A percentile compares a stretch with the other conserved stretches of the same genome.
Conservation (phyloP, 2,329 filamentous ascomycete genomes). For the Trichoderma sp. region DNA sequence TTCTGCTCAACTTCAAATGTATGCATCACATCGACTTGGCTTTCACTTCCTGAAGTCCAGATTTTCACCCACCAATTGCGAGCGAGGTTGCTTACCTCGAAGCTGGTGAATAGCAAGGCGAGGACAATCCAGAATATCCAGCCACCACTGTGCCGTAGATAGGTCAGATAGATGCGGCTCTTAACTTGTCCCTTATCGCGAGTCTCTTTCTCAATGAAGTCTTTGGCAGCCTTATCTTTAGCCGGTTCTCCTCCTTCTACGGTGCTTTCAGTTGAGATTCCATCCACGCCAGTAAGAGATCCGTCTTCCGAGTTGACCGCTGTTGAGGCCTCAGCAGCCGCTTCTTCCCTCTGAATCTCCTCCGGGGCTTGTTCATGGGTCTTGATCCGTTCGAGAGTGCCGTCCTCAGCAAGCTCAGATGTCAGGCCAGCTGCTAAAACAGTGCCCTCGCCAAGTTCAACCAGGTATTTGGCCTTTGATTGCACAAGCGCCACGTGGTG, state of each 20-base stretch:
- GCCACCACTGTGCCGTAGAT: constrained; percentile 66
- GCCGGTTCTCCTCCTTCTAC: constrained; percentile 47
- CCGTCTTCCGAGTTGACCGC: constrained; percentile 55
- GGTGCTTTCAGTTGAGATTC: constrained; percentile 36
- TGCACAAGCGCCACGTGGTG: constrained; percentile 74
- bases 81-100: constrained; percentile 56
- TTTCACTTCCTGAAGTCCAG: constrained; percentile 49
- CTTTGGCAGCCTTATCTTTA: constrained; percentile 51
- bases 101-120: constrained; percentile 52
- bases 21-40: constrained; percentile 16
- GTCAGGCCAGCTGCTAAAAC: constrained; percentile 63
- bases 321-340: constrained; percentile 41
- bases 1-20: constrained; percentile 26
- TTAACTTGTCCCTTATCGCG: constrained; percentile 69
- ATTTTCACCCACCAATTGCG: constrained; percentile 64
- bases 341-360: constrained; percentile 48
- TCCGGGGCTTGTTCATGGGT: constrained; percentile 50
- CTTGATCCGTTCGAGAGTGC: constrained; percentile 56
- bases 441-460: constrained; percentile 68
- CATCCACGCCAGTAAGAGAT: constrained; percentile 42
- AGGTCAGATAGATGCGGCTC: constrained; percentile 63
- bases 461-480: constrained; percentile 68
- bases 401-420: constrained; percentile 60
- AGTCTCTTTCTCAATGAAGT: constrained; percentile 76
- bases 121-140: constrained; percentile 58